These are phyloP conservation scores for Fusarium nodosum DNA, from an alignment of 2,329 filamentous ascomycete species.

Conservation along the genomic window DNA sequence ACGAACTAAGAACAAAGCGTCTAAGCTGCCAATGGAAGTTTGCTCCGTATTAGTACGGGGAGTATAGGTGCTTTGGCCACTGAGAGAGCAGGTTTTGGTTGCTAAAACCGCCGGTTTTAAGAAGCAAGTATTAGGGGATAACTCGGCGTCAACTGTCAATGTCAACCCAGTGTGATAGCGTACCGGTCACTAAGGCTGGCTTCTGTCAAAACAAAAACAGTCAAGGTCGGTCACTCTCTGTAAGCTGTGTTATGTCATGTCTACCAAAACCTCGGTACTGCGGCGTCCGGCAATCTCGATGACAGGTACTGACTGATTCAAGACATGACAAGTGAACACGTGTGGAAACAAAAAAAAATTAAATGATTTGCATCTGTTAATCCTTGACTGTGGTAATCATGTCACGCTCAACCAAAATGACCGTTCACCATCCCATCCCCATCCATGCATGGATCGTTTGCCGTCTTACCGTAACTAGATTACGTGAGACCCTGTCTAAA, in stretches of 20 bases:
- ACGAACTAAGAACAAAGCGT: neutral
- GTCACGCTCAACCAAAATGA: neutral
- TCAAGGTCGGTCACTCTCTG: no score
- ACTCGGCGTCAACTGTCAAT: neutral
- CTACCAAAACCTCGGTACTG: neutral
- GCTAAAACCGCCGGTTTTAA: neutral
- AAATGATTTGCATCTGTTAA: constrained; percentile 2
- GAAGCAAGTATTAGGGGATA: neutral
- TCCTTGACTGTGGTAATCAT: neutral
- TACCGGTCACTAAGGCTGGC: neutral
- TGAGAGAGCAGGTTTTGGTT: neutral
- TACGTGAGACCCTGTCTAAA: constrained; percentile 7
- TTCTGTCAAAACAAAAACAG: no score
- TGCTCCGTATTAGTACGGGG: constrained; percentile 2
- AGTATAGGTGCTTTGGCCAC: neutral
- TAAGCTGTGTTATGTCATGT: neutral
- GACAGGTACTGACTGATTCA: constrained; percentile 1
- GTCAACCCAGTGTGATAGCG: neutral
- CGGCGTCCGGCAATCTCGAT: neutral
- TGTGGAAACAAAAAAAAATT: neutral
- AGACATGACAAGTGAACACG: neutral
- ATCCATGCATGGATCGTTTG: neutral
- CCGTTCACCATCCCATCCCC: neutral
- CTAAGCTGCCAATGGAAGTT: neutral
- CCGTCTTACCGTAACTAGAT: constrained; percentile 4